These are phyloP conservation scores for Davidsoniella australis DNA, from an alignment of 2,329 filamentous ascomycete species.

Conservation along the genomic window DNA sequence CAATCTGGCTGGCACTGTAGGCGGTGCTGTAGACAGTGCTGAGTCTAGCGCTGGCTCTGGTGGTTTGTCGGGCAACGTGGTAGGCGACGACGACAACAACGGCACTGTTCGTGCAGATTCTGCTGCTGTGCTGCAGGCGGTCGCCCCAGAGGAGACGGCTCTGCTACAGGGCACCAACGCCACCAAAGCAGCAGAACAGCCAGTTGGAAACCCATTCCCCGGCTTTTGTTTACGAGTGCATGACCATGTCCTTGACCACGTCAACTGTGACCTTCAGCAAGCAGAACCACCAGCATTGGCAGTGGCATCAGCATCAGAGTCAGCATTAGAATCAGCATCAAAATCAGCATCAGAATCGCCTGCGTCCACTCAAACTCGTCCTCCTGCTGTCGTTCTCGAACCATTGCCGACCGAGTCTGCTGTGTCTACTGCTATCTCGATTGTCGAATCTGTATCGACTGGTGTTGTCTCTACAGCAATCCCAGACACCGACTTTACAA, in stretches of 20 bases:
- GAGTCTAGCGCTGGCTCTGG: not conserved
- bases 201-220: constrained; percentile 20
- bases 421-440: not conserved
- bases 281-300: constrained; percentile 2
- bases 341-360: too few relatives aligned
- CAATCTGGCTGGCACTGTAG: not conserved
- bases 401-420: not conserved
- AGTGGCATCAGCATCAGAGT: too few relatives aligned
- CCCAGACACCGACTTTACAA: constrained; percentile 24
- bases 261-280: constrained; percentile 7
- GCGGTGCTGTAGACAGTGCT: too few relatives aligned
- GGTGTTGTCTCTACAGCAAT: not conserved
- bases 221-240: constrained; percentile 27
- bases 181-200: not conserved
- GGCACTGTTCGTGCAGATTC: constrained; percentile 2
- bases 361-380: not conserved
- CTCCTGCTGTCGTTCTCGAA: not conserved
- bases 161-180: too few relatives aligned
- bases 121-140: not conserved
- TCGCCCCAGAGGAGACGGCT: too few relatives aligned
- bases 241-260: constrained; percentile 3
- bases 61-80: constrained; percentile 1
- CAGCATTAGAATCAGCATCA: too few relatives aligned
- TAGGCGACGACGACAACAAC: not conserved
- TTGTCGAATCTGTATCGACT: not conserved